Conservation (phyloP, 2,329 filamentous ascomycete species). For the Aspergillus tanneri region DNA sequence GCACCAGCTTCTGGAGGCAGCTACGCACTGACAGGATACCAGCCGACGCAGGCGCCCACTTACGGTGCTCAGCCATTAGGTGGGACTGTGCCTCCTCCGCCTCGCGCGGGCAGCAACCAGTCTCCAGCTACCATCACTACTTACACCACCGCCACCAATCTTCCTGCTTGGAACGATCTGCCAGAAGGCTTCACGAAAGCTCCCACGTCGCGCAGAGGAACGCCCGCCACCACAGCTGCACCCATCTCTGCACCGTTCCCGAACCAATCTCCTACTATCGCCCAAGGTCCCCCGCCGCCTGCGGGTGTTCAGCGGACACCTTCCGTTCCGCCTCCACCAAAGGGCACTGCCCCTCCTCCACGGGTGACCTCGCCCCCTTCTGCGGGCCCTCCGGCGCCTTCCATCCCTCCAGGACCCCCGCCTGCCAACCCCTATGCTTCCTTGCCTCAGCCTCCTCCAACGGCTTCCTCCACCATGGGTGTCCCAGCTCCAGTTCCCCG, state of each 20-base stretch:
- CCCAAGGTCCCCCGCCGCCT: constrained; percentile 53
- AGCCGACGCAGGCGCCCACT: constrained; percentile 49
- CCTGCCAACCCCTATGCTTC: constrained; percentile 41
- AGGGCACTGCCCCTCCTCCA: constrained; percentile 66
- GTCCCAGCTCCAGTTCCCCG: constrained; percentile 61
- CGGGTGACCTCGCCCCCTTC: constrained; percentile 70
- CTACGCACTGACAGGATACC: constrained; percentile 54
- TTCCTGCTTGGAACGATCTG: constrained; percentile 90
- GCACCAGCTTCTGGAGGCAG: constrained; percentile 30
- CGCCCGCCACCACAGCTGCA: constrained; percentile 62
- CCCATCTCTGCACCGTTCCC: constrained; percentile 75
- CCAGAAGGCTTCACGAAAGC: constrained; percentile 76
- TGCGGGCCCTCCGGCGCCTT: constrained; percentile 55
- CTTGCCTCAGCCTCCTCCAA: constrained; percentile 45
- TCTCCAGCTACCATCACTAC: constrained; percentile 67
- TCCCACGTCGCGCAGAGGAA: constrained; percentile 69
- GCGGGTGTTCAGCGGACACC: constrained; percentile 64
- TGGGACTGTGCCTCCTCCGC: constrained; percentile 56
- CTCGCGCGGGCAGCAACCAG: constrained; percentile 66
- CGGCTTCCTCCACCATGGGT: constrained; percentile 33
- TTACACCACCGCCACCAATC: constrained; percentile 62
- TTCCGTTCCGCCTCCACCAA: constrained; percentile 79
- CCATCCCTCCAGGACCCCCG: constrained; percentile 63
- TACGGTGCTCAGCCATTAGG: constrained; percentile 50
- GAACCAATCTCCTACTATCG: constrained; percentile 55